These are phyloP conservation scores for Camellia sinensis DNA, from an alignment of 148 eudicot genomes.

Conservation along the genomic window DNA sequence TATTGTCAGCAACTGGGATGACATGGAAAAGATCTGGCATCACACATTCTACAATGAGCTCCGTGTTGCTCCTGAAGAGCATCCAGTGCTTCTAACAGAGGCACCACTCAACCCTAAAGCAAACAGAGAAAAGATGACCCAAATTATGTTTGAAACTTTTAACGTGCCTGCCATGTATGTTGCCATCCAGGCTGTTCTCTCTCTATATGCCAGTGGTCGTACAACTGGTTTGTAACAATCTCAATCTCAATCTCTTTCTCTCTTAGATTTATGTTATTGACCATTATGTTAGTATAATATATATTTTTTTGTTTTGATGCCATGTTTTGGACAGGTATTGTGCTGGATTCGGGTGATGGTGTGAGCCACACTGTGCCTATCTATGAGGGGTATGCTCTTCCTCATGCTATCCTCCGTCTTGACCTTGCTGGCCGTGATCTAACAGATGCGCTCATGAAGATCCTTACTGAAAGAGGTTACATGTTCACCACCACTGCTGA, in stretches of 20 bases:
- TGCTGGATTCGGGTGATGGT: constrained; percentile 35
- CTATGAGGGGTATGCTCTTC: constrained; percentile 37
- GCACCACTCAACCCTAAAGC: constrained; percentile 30
- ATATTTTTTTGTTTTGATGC: not conserved
- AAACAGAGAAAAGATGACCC: constrained; percentile 29
- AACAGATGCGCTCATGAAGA: constrained; percentile 29
- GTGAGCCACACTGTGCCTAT: constrained; percentile 40
- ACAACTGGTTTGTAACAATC: constrained; percentile 23
- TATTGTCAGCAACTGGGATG: constrained; percentile 30
- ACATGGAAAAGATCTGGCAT: constrained; percentile 31
- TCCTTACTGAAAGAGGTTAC: constrained; percentile 39
- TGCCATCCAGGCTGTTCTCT: constrained; percentile 25
- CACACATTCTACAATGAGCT: constrained; percentile 31
- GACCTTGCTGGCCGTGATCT: constrained; percentile 34
- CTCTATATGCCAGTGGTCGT: constrained; percentile 31
- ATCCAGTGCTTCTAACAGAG: constrained; percentile 25
- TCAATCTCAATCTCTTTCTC: not conserved
- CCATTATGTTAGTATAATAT: not conserved
- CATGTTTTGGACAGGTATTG: constrained; percentile 19
- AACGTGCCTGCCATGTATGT: constrained; percentile 33
- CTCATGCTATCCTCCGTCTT: constrained; percentile 32
- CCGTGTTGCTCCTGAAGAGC: constrained; percentile 31
- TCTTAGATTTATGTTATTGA: not conserved
- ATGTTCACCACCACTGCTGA: constrained; percentile 38
- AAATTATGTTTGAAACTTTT: constrained; percentile 27